Conservation (phyloP, 345 rosid genomes). For the Atalantia buxifolia region DNA sequence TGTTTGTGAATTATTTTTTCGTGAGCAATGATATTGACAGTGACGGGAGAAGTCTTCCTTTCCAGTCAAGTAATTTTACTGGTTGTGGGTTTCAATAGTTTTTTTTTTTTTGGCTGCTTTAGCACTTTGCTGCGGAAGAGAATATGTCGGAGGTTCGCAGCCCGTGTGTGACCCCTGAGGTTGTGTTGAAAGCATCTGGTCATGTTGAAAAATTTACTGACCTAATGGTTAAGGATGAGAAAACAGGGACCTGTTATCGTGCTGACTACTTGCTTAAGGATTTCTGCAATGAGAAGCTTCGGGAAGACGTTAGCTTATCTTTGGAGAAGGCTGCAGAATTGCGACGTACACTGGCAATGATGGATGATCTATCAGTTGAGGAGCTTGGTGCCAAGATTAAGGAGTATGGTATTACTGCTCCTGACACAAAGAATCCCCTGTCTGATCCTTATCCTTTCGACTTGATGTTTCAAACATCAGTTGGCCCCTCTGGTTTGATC, state of each 20-base stretch:
- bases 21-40: background rate
- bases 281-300: conserved; percentile 78
- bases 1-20: background rate
- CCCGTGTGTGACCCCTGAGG: conserved; percentile 94
- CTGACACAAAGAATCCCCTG: conserved; percentile 75
- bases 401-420: conserved; percentile 78
- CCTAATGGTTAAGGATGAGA: conserved; percentile 94
- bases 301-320: conserved; percentile 66
- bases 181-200: conserved; percentile 91
- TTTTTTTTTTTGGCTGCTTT: conserved; percentile 18
- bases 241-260: conserved; percentile 75
- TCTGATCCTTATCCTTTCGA: conserved; percentile 92
- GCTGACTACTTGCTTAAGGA: conserved; percentile 94
- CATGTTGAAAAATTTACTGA: conserved; percentile 97
- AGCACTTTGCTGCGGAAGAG: conserved; percentile 93
- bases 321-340: conserved; percentile 78
- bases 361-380: conserved; percentile 79
- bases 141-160: conserved; percentile 92
- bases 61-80: too few species aligned
- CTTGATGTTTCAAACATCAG: conserved; percentile 94
- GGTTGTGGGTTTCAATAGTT: background rate
- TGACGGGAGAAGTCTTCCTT: too few species aligned
- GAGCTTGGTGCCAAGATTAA: conserved; percentile 77
- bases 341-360: conserved; percentile 64
- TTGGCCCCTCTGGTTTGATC: conserved; percentile 84